Conservation (phyloP, 805 yeast species). For the Teunomyces aglyptinius region DNA sequence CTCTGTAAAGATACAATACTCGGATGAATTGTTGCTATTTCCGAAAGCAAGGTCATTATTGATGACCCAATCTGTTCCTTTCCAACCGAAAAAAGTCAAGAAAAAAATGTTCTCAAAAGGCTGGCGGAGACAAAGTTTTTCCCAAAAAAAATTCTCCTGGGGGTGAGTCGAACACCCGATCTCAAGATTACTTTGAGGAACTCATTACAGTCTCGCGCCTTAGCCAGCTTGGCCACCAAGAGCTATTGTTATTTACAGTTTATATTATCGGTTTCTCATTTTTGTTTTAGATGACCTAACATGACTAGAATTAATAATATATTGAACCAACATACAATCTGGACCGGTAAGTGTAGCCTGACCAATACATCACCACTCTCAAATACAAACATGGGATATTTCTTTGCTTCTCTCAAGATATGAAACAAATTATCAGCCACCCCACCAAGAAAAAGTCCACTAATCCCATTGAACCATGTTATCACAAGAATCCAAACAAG, state of each 20-base stretch:
- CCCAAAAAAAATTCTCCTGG: slow-evolving; percentile 33
- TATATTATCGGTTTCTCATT: neutral
- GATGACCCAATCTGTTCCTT: neutral
- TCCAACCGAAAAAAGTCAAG: neutral
- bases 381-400: neutral
- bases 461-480: neutral
- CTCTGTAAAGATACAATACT: neutral
- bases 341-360: neutral
- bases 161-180: slow-evolving; percentile 52
- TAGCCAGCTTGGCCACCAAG: slow-evolving; percentile 51
- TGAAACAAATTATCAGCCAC: neutral
- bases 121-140: too few relatives aligned
- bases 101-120: neutral
- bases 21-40: neutral
- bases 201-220: slow-evolving; percentile 48
- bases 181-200: slow-evolving; percentile 40
- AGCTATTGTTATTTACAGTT: slow-evolving; percentile 13
- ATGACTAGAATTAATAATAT: neutral
- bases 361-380: neutral
- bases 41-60: slow-evolving; percentile 1
- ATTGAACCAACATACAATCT: neutral
- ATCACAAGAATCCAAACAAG: neutral
- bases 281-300: neutral
- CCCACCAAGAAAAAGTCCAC: neutral
- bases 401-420: neutral